A percentile compares a stretch with the other conserved stretches of the same genome.
These are phyloP conservation scores for Turritis glabra DNA, from an alignment of 345 rosid genomes.

Conservation along the genomic window DNA sequence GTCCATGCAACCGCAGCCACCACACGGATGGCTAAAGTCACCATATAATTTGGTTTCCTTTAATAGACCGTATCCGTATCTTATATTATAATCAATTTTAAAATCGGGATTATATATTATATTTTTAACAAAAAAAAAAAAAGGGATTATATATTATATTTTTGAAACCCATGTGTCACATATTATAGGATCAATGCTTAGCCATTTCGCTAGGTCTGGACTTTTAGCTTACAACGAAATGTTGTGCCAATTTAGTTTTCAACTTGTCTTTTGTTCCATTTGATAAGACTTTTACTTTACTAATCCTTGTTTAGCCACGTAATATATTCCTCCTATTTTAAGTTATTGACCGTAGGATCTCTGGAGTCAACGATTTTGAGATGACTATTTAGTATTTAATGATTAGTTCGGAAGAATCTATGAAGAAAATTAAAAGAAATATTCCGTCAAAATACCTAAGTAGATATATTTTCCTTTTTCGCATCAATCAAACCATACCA, in stretches of 20 bases:
- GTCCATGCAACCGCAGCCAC: conserved; percentile 32
- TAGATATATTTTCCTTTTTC: background rate
- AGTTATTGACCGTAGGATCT: conserved; percentile 29
- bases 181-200: background rate
- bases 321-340: conserved; percentile 5
- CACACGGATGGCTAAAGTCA: conserved; percentile 35
- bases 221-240: conserved; percentile 22
- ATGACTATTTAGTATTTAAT: conserved; percentile 18
- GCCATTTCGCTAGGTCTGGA: conserved; percentile 27
- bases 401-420: conserved; percentile 12
- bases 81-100: background rate
- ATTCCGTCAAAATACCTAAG: background rate
- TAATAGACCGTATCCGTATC: conserved; percentile 12
- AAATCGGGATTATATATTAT: background rate
- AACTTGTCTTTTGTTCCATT: conserved; percentile 18
- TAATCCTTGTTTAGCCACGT: conserved; percentile 25
- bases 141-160: background rate
- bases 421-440: background rate
- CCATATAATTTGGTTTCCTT: conserved; percentile 11
- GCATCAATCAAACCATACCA: background rate
- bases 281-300: background rate
- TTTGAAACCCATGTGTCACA: background rate
- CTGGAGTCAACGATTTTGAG: conserved; percentile 24
- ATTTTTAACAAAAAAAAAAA: background rate
- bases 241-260: conserved; percentile 23